Conservation (phyloP, 2,329 filamentous ascomycete species). For the Balansia obtecta region DNA sequence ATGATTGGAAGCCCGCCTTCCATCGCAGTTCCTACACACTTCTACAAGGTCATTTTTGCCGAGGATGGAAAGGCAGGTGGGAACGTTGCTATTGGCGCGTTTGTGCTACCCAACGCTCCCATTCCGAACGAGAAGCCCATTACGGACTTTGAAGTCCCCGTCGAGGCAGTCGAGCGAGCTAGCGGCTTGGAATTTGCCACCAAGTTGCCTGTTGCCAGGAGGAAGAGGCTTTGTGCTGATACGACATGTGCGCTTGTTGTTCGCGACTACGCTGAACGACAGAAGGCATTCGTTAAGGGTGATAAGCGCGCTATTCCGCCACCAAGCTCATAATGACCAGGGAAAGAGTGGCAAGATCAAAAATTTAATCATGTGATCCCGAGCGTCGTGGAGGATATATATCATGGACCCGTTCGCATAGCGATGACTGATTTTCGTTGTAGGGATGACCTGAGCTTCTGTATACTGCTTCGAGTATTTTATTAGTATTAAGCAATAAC, state of each 20-base stretch:
- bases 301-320: constrained; percentile 12
- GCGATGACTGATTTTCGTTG: not conserved
- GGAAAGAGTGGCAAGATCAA: not conserved
- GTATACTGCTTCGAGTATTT: not conserved
- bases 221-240: constrained; percentile 75
- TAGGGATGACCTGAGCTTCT: not conserved
- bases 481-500: not conserved
- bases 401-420: not conserved
- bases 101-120: constrained; percentile 82
- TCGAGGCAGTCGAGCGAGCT: constrained; percentile 86
- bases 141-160: constrained; percentile 83
- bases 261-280: constrained; percentile 57
- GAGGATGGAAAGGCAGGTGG: constrained; percentile 63
- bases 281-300: constrained; percentile 43
- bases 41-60: constrained; percentile 97
- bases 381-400: not conserved
- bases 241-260: constrained; percentile 74
- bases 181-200: constrained; percentile 83
- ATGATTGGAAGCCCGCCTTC: constrained; percentile 89
- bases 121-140: constrained; percentile 84
- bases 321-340: constrained; percentile 7
- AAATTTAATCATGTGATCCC: not conserved
- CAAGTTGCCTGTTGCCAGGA: constrained; percentile 60
- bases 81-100: constrained; percentile 80
- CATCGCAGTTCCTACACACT: constrained; percentile 93